Evolutionary conservation across 23 red algal species (phyloP), one percentile per base, ranked within the genome.

Genomic region (Pyropia haitanensis): DNA sequence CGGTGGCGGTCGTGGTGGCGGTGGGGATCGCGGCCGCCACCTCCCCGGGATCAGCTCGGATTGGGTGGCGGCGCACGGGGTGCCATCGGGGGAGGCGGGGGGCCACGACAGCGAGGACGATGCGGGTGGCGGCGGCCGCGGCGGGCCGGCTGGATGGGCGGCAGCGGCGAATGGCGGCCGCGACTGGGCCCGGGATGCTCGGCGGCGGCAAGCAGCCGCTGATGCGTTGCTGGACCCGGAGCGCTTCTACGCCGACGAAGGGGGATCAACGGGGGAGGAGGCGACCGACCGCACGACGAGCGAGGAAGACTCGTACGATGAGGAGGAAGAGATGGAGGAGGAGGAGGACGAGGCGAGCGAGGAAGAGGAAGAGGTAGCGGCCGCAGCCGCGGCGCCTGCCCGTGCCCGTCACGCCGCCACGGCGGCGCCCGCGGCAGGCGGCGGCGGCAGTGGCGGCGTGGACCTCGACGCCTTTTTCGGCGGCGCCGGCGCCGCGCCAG

Each of bases 141-240:
- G 53, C 20, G 17, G 65, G 18, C 10, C 14, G 27, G 6, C 49
- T 55, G 26, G 27, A 25, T 28, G 39, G 65, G 3, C 27, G 46
- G 18, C 23, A 25, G 17, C 18, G 2, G 34, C 23, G 27, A 19
- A 67, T 56, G 39, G 30, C 8, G 20, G 20, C 18, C 48, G 22
- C 21, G 29, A 31, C 23, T 67, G 30, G 63, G 63, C 63, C 23
- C 29, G 63, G 14, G 22, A 28, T 22, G 30, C 28, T 9, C 63
- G 20, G 28, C 2, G 19, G 20, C 20, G 30, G 8, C 20, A 67
- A 44, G 61, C 29, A 8, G 44, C 30, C n/a, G 61, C 61, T 18
- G 61, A 29, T 34, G 77, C 64, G 49, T 32, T 73, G 49, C 49
- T 83, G 12, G 79, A 83, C 58, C 79, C 79, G 17, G 79, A 83